These are phyloP conservation scores for Cladosporium velox DNA, from an alignment of 2,329 filamentous ascomycete genomes.

Conservation along the genomic window DNA sequence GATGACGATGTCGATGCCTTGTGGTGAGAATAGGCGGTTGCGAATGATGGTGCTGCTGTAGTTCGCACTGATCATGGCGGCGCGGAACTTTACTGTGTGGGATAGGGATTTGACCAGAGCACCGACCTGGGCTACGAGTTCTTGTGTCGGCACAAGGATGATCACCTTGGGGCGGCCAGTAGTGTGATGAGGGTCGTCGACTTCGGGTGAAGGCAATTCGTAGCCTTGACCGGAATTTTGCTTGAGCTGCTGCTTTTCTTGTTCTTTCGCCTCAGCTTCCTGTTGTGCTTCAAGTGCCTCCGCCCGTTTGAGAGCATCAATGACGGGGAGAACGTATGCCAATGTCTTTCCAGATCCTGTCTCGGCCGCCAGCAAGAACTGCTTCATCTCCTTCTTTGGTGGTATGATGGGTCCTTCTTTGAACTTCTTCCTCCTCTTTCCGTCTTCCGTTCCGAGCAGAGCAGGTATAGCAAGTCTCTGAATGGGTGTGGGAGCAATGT, in stretches of 20 bases:
- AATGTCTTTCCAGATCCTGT: constrained; percentile 97
- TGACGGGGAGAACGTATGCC: constrained; percentile 81
- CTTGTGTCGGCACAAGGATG: constrained; percentile 87
- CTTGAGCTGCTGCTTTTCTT: constrained; percentile 38
- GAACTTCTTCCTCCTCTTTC: constrained; percentile 39
- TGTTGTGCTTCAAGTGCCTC: constrained; percentile 58
- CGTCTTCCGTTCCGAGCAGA: constrained; percentile 62
- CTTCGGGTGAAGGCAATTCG: constrained; percentile 46
- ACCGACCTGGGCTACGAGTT: constrained; percentile 87
- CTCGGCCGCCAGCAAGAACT: constrained; percentile 87
- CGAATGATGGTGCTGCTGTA: constrained; percentile 78
- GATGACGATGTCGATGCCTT: constrained; percentile 81
- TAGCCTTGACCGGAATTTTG: constrained; percentile 20
- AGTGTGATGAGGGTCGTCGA: constrained; percentile 68
- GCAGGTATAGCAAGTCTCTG: constrained; percentile 86
- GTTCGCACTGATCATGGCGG: constrained; percentile 77
- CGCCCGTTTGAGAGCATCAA: constrained; percentile 81
- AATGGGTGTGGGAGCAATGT: constrained; percentile 81
- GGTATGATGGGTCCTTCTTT: constrained; percentile 24
- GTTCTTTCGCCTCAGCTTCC: constrained; percentile 34
- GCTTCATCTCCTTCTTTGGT: constrained; percentile 49
- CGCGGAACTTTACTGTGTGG: constrained; percentile 83
- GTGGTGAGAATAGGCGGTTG: constrained; percentile 75
- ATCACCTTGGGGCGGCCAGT: constrained; percentile 80
- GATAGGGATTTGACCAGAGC: constrained; percentile 77